phyloP scores from a whole-genome alignment of 805 yeast species.

The Saccharomycopsis sp. region DNA sequence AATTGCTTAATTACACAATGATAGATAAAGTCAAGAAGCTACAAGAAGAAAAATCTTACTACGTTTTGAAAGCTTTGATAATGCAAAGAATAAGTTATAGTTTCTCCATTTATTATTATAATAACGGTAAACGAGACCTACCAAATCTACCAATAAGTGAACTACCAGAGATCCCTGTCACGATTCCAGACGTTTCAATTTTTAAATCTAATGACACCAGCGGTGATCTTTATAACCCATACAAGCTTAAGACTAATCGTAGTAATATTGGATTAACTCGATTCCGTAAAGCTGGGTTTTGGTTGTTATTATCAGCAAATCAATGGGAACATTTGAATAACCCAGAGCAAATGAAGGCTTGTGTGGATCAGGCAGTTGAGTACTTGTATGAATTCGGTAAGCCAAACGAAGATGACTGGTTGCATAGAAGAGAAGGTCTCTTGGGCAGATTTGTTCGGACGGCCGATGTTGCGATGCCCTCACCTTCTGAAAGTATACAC shows the following conservation, averaged over 20 bases:
- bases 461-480: too few relatives aligned
- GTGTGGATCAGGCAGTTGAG: neutral
- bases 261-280: conserved; percentile 50
- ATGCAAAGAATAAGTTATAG: conserved; percentile 51
- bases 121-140: conserved; percentile 29
- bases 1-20: conserved; percentile 26
- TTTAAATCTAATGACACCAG: conserved; percentile 18
- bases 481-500: too few relatives aligned
- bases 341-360: conserved; percentile 6
- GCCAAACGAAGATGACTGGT: conserved; percentile 2
- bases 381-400: conserved; percentile 4
- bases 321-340: conserved; percentile 44
- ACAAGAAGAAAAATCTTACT: conserved; percentile 25
- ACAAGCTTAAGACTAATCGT: conserved; percentile 34
- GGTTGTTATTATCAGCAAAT: conserved; percentile 67
- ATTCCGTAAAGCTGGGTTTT: conserved; percentile 65
- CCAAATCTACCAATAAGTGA: conserved; percentile 14
- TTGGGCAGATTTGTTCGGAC: conserved; percentile 9
- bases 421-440: conserved; percentile 11
- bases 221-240: conserved; percentile 31
- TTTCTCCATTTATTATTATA: conserved; percentile 37
- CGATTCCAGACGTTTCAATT: conserved; percentile 4
- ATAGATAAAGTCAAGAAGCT: conserved; percentile 30
- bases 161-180: neutral
- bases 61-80: conserved; percentile 41